Conservation (phyloP, 495 filamentous ascomycete genomes). For the Lasiosphaeria hispida region DNA sequence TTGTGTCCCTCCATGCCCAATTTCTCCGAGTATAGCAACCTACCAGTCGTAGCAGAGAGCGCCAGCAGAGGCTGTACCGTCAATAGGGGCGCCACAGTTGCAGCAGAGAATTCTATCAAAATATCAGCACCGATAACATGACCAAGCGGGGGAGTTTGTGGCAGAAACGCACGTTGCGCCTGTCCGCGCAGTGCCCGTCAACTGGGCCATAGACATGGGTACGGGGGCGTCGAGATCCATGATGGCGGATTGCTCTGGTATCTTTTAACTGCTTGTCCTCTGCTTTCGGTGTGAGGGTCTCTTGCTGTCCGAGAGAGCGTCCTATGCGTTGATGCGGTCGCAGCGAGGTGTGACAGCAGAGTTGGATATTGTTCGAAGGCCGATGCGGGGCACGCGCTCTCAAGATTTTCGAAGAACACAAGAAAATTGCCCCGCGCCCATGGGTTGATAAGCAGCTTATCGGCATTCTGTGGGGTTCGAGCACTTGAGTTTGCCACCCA, state of each 20-base stretch:
- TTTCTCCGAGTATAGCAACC: background rate
- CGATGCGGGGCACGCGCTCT: slow-evolving; percentile 12
- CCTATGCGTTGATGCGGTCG: background rate
- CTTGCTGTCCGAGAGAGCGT: background rate
- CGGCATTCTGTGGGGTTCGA: slow-evolving; percentile 13
- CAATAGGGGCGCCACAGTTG: slow-evolving; percentile 91
- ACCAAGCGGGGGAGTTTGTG: background rate
- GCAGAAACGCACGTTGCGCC: slow-evolving; percentile 56
- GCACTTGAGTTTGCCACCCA: slow-evolving; percentile 58
- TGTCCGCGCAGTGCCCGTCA: slow-evolving; percentile 46
- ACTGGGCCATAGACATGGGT: slow-evolving; percentile 50
- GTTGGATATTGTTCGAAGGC: background rate
- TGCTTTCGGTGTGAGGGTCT: background rate
- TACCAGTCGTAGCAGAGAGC: slow-evolving; percentile 87
- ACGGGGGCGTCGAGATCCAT: slow-evolving; percentile 68
- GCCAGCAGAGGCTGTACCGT: slow-evolving; percentile 80
- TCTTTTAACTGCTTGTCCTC: background rate
- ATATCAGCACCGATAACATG: slow-evolving; percentile 17
- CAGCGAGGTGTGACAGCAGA: background rate
- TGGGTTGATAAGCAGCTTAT: slow-evolving; percentile 22
- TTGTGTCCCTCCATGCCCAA: background rate
- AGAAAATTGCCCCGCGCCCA: slow-evolving; percentile 21
- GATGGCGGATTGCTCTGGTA: slow-evolving; percentile 4
- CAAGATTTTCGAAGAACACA: slow-evolving; percentile 12
- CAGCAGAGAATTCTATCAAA: slow-evolving; percentile 78